phyloP scores from a whole-genome alignment of 1,284 basidiomycete species.

The Puccinia triticina region DNA sequence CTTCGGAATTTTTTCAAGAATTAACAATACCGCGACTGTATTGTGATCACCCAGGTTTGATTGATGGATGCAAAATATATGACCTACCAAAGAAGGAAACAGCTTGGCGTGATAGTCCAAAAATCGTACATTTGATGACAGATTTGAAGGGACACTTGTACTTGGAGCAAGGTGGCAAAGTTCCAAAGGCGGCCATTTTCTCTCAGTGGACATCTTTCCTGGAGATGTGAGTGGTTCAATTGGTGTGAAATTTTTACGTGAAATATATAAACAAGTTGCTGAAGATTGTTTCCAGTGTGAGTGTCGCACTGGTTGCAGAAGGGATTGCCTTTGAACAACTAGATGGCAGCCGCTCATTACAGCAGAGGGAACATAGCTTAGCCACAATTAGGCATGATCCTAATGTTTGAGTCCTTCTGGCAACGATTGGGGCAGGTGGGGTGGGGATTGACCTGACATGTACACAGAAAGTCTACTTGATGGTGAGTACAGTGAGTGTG shows the following conservation, averaged over 20 bases:
- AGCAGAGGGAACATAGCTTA: neutral
- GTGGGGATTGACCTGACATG: conserved; percentile 13
- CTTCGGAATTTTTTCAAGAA: neutral
- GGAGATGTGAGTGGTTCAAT: neutral
- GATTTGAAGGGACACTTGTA: neutral
- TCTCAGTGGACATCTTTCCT: neutral
- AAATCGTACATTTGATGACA: neutral
- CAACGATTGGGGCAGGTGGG: neutral
- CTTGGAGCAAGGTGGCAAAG: neutral
- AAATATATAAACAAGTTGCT: neutral
- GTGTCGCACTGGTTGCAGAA: neutral
- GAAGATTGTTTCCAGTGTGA: neutral
- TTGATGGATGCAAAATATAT: neutral
- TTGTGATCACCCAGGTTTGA: conserved; percentile 5
- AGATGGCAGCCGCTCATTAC: neutral
- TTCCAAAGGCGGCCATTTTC: neutral
- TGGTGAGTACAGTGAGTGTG: neutral
- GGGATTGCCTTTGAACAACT: neutral
- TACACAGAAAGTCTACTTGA: conserved; percentile 12
- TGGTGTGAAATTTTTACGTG: neutral
- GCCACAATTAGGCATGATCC: neutral
- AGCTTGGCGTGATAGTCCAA: neutral
- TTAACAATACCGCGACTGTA: neutral
- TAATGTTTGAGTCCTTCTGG: neutral
- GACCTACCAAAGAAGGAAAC: neutral